Conservation (phyloP, 371 early-diverging fungal genomes). For the Choanephora cucurbitarum region DNA sequence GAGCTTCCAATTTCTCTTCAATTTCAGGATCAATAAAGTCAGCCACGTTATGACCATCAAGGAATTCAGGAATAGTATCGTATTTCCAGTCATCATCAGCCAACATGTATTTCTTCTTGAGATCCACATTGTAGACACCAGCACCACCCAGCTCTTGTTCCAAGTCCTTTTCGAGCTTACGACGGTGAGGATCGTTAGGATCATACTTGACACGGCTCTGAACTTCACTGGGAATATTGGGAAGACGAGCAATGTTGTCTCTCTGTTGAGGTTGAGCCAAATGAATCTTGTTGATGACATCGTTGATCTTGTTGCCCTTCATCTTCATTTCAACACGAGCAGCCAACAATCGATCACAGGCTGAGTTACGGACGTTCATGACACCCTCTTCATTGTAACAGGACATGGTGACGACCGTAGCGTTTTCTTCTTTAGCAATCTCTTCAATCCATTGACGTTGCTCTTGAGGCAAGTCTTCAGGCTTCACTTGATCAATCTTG, state of each 20-base stretch:
- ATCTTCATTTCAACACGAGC: constrained; percentile 96
- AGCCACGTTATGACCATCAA: constrained; percentile 99
- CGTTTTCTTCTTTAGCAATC: constrained; percentile 69
- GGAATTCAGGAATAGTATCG: constrained; percentile 99
- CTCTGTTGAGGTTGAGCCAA: constrained; percentile 87
- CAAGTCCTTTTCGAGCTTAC: constrained; percentile 85
- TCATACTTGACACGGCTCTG: constrained; percentile 75
- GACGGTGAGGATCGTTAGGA: constrained; percentile 80
- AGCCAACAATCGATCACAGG: constrained; percentile 93
- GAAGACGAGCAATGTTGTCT: constrained; percentile 84
- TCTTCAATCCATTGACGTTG: constrained; percentile 78
- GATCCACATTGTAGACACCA: constrained; percentile 93
- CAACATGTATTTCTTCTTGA: constrained; percentile 89
- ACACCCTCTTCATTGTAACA: constrained; percentile 95
- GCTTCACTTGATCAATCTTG: constrained; percentile 93
- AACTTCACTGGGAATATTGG: constrained; percentile 83
- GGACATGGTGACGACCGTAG: constrained; percentile 81
- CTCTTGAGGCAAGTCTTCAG: constrained; percentile 77
- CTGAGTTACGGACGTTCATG: constrained; percentile 91
- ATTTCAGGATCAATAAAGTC: constrained; percentile 99
- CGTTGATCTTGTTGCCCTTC: constrained; percentile 86
- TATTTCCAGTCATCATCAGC: constrained; percentile 94
- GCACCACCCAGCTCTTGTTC: constrained; percentile 93
- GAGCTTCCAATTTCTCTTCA: constrained; percentile 91
- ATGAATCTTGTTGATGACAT: constrained; percentile 94